Evolutionary conservation across 495 filamentous ascomycete genomes (phyloP).

Genomic region (Opeltia flavorubescens): DNA sequence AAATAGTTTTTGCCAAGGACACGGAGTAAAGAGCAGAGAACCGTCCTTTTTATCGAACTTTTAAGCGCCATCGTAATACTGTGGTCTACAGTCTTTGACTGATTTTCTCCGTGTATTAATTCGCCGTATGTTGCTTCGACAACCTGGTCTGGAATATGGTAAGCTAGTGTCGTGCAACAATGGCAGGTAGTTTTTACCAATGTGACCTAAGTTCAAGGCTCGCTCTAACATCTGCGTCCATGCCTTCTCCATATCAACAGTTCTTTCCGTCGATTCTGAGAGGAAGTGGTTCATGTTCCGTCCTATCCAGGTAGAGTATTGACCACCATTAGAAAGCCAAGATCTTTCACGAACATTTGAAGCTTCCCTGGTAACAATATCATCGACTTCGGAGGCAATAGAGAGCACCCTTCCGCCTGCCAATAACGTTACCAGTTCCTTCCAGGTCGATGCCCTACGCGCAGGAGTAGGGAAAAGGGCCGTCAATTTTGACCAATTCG

Average conservation of each 20-base stretch:
- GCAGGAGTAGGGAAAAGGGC: conserved; percentile 18
- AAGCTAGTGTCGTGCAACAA: conserved; percentile 6
- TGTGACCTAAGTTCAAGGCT: conserved; percentile 57
- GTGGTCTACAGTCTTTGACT: conserved; percentile 20
- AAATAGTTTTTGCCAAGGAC: conserved; percentile 40
- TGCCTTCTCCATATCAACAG: conserved; percentile 35
- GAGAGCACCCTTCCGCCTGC: conserved; percentile 61
- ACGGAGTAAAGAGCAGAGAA: conserved; percentile 44
- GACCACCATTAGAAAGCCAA: conserved; percentile 54
- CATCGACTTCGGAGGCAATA: conserved; percentile 60
- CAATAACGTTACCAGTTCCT: conserved; percentile 48
- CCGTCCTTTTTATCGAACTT: conserved; percentile 40
- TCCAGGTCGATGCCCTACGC: conserved; percentile 33
- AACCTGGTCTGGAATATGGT: conserved; percentile 36
- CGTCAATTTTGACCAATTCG: conserved; percentile 38
- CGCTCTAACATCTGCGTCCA: conserved; percentile 49
- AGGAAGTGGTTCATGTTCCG: conserved; percentile 43
- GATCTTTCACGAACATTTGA: conserved; percentile 13
- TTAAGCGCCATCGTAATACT: conserved; percentile 34
- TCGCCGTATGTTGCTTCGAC: conserved; percentile 33
- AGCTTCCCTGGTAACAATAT: conserved; percentile 27
- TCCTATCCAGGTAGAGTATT: conserved; percentile 68
- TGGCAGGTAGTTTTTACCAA: conserved; percentile 35
- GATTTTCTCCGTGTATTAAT: conserved; percentile 28
- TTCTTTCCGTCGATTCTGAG: conserved; percentile 19